Conservation (phyloP, 2,329 filamentous ascomycete species). For the Fusarium duplospermum region DNA sequence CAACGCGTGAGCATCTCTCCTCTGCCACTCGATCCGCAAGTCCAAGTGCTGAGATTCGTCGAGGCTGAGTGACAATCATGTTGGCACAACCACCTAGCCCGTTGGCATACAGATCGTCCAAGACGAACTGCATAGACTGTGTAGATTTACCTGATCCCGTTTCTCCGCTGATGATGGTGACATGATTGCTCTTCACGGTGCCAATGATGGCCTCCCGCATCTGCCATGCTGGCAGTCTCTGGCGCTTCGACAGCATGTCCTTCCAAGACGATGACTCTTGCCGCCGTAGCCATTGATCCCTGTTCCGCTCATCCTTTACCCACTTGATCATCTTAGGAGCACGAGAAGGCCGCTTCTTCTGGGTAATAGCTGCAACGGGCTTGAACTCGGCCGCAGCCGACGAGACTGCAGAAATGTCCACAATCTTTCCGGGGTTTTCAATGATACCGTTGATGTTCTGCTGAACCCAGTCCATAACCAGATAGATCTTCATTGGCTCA, state of each 20-base stretch:
- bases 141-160: constrained; percentile 98
- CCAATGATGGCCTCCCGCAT: constrained; percentile 81
- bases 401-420: constrained; percentile 84
- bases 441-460: constrained; percentile 85
- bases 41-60: constrained; percentile 92
- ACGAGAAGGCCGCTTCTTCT: constrained; percentile 51
- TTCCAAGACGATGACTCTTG: constrained; percentile 75
- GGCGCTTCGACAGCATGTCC: constrained; percentile 79
- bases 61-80: constrained; percentile 95
- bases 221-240: constrained; percentile 87
- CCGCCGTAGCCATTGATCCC: constrained; percentile 75
- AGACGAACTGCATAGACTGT: constrained; percentile 93
- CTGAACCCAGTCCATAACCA: constrained; percentile 91
- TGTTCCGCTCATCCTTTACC: constrained; percentile 69
- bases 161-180: constrained; percentile 96
- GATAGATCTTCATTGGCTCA: constrained; percentile 90
- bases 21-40: constrained; percentile 95
- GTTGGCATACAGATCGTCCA: constrained; percentile 87
- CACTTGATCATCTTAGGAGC: constrained; percentile 72
- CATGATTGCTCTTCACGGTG: constrained; percentile 81
- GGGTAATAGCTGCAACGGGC: constrained; percentile 42
- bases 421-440: constrained; percentile 83
- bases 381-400: constrained; percentile 71
- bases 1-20: constrained; percentile 85
- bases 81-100: constrained; percentile 82